Evolutionary conservation across 225 moss, liverwort and hornwort genomes (phyloP).

Genomic region (Pleurozium schreberi): DNA sequence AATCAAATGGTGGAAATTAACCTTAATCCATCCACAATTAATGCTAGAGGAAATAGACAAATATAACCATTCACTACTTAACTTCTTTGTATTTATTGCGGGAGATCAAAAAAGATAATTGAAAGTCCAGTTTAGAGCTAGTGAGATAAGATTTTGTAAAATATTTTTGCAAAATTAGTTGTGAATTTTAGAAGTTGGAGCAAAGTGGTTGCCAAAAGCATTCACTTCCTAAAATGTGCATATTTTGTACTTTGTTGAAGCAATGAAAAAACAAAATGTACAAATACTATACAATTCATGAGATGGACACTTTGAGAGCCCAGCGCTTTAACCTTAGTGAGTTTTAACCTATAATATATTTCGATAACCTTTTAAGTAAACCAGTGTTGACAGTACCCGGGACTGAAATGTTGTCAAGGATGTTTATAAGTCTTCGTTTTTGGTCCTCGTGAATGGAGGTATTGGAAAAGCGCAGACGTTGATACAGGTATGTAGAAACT

Average conservation of each 20-base stretch:
- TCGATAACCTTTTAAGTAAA: not conserved
- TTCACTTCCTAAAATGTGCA: not conserved
- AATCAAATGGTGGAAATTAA: not conserved
- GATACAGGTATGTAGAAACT: not conserved
- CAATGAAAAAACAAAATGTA: not conserved
- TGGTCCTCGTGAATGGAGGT: not conserved
- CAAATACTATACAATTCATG: not conserved
- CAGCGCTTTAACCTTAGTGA: not conserved
- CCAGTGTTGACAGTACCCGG: not conserved
- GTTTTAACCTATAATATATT: not conserved
- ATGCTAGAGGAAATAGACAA: not conserved
- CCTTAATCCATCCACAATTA: not conserved
- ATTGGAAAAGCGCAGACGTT: no score
- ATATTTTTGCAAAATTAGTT: not conserved
- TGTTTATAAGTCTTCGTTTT: no score
- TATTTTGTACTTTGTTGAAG: not conserved
- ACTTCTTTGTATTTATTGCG: not conserved
- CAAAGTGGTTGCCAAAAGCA: rapidly evolving
- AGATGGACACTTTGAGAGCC: not conserved
- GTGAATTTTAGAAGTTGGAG: not conserved
- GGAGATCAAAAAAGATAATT: not conserved
- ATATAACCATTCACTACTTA: not conserved
- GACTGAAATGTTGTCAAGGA: not conserved
- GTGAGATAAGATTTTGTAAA: not conserved
- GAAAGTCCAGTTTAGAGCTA: not conserved